Evolutionary conservation across 192 early-diverging fungal genomes (phyloP), one percentile per base, ranked within the genome.

Genomic region (Lobosporangium transversale): DNA sequence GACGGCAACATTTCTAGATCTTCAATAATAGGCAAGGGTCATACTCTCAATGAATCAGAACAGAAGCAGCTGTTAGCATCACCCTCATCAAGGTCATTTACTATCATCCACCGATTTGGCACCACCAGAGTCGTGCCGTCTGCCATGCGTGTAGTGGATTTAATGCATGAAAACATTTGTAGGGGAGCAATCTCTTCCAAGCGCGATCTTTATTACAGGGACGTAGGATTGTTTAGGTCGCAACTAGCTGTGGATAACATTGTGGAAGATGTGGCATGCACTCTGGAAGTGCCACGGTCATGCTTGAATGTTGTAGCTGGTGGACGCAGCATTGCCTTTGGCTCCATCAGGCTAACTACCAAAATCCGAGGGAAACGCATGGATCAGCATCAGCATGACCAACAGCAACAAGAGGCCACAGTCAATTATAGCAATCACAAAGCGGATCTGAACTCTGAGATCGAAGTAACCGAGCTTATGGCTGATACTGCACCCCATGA

Each of bases 241-340:
- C 73, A 76, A 15, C 21, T 4, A 20, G 23, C 36, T 1, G 65
- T 76, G 4, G 65, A 76, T 24, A 31, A 10, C 30, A 66, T 76
- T 26, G 65, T 67, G 12, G 73, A 76, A 24, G 65, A 76, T 53
- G 9, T 76, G 29, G 73, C 73, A 0, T 76, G 73, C 37, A 67
- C 73, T 0, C 23, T 76, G 0, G 31, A 62, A 37, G 45, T 61
- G 0, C 73, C 73, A 0, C 55, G 73, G 23, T 57, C 64, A 21
- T 45, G 47, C 57, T 29, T 76, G 36, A 76, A 76, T 45, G 73
- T 76, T 3, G 54, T 62, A 23, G 73, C 73, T 2, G 73, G 63
- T 15, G 15, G 23, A 2, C 51, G 73, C n/a, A 67, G 73, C 30
- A 21, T 67, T 9, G 37, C 67, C 4, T 76, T 40, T 43, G 73